A percentile compares a stretch with the other conserved stretches of the same genome.
These are phyloP conservation scores for Fusarium subtropicale DNA, from an alignment of 2,329 filamentous ascomycete species.

Conservation along the genomic window DNA sequence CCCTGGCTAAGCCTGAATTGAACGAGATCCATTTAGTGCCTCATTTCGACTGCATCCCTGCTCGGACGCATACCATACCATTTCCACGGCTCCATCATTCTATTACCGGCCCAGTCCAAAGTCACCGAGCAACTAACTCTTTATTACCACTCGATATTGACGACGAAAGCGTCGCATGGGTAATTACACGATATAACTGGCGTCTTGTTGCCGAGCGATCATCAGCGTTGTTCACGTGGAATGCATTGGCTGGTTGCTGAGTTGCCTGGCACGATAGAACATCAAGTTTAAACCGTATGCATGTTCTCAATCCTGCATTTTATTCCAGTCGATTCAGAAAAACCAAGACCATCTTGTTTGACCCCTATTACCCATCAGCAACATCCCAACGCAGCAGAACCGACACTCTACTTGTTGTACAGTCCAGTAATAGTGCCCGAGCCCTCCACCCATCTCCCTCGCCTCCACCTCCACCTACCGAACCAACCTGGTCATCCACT, in stretches of 20 bases:
- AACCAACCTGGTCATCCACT: slow-evolving; percentile 27
- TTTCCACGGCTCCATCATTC: slow-evolving; percentile 12
- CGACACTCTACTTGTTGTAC: slow-evolving; percentile 16
- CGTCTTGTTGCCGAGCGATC: slow-evolving; percentile 18
- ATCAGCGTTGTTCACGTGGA: slow-evolving; percentile 14
- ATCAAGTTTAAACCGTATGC: not conserved
- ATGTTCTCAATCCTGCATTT: not conserved
- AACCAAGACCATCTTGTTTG: slow-evolving; percentile 16
- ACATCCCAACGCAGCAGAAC: slow-evolving; percentile 37
- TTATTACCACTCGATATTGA: slow-evolving; percentile 10
- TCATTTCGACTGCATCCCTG: slow-evolving; percentile 45
- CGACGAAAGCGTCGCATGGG: not conserved
- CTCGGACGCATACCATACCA: slow-evolving; percentile 23
- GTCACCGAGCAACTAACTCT: slow-evolving; percentile 34
- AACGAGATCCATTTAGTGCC: slow-evolving; percentile 43
- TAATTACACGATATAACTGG: not conserved
- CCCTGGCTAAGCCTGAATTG: slow-evolving; percentile 42
- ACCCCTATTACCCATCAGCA: slow-evolving; percentile 45
- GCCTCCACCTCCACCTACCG: slow-evolving; percentile 31
- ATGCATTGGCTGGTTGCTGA: slow-evolving; percentile 22
- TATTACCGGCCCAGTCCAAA: slow-evolving; percentile 28
- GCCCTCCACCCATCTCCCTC: slow-evolving; percentile 23
- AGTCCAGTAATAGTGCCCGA: not conserved
- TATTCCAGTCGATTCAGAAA: not conserved
- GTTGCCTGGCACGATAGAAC: slow-evolving; percentile 5